phyloP scores from a whole-genome alignment of 2,329 filamentous ascomycete species.

The Monosporascus ibericus region DNA sequence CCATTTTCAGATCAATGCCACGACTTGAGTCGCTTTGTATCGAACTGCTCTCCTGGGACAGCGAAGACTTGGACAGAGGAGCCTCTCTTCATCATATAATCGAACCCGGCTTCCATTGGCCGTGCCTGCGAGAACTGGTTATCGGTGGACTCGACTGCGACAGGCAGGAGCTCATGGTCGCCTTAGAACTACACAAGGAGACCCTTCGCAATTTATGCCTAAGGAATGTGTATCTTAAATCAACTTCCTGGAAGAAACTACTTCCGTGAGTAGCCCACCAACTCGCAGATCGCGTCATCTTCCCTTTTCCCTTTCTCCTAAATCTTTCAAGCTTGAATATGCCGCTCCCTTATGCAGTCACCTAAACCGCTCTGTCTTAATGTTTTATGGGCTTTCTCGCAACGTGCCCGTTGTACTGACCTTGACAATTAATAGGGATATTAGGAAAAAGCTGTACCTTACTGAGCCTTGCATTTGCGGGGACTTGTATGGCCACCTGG shows the following conservation, averaged over 20 bases:
- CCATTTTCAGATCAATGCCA: slow-evolving; percentile 17
- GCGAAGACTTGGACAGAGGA: slow-evolving; percentile 4
- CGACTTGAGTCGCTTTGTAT: slow-evolving; percentile 16
- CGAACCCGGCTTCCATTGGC: slow-evolving; percentile 18
- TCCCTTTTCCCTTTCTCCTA: neutral
- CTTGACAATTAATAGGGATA: slow-evolving; percentile 3
- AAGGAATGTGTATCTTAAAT: slow-evolving; percentile 13
- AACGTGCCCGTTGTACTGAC: too few relatives aligned
- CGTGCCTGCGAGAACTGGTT: slow-evolving; percentile 14
- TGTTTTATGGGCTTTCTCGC: too few relatives aligned
- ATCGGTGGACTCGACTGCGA: slow-evolving; percentile 17
- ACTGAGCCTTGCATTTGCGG: slow-evolving; percentile 19
- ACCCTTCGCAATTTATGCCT: slow-evolving; percentile 20
- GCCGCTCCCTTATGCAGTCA: neutral
- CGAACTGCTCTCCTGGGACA: slow-evolving; percentile 10
- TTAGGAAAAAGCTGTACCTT: slow-evolving; percentile 17
- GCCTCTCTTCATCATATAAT: slow-evolving; percentile 15
- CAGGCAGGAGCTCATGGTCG: slow-evolving; percentile 16
- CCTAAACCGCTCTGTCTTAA: too few relatives aligned
- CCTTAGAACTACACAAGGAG: slow-evolving; percentile 17
- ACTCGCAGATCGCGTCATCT: neutral
- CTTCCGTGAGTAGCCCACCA: slow-evolving; percentile 5
- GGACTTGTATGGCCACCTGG: slow-evolving; percentile 12
- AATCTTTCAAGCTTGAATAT: neutral
- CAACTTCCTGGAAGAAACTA: slow-evolving; percentile 19